These are phyloP conservation scores for Clonostachys rosea DNA, from an alignment of 2,329 filamentous ascomycete genomes.

Conservation along the genomic window DNA sequence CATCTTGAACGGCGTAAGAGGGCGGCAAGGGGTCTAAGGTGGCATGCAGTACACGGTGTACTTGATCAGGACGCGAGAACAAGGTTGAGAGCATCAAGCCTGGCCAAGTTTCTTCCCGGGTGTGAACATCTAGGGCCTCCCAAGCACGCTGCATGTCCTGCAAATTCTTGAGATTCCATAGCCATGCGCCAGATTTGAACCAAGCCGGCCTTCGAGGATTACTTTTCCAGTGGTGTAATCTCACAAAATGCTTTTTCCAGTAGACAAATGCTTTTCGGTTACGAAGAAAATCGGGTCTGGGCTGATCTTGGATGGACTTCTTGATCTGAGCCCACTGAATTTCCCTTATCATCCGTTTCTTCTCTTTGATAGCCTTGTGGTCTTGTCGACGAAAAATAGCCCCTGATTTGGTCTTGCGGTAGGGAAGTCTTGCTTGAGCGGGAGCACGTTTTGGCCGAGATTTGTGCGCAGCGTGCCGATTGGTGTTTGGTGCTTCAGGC, in stretches of 20 bases:
- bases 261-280: slow-evolving; percentile 6
- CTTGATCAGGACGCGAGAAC: slow-evolving; percentile 20
- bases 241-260: not conserved
- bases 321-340: slow-evolving; percentile 24
- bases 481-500: too few species aligned
- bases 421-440: too few species aligned
- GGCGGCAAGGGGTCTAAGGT: slow-evolving; percentile 27
- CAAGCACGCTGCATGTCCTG: slow-evolving; percentile 25
- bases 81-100: slow-evolving; percentile 27
- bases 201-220: slow-evolving; percentile 6
- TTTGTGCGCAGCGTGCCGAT: too few species aligned
- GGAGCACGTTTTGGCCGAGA: too few species aligned
- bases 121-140: slow-evolving; percentile 15
- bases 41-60: slow-evolving; percentile 24
- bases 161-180: slow-evolving; percentile 19
- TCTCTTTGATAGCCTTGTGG: not conserved
- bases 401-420: too few species aligned
- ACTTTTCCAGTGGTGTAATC: not conserved
- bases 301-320: slow-evolving; percentile 9
- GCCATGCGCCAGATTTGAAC: slow-evolving; percentile 15
- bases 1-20: slow-evolving; percentile 30
- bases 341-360: slow-evolving; percentile 3
- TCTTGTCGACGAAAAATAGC: too few species aligned
- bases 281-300: slow-evolving; percentile 10
- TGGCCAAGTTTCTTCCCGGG: slow-evolving; percentile 20